phyloP scores from a whole-genome alignment of 495 filamentous ascomycete species.

The Lineolata rhizophorae region DNA sequence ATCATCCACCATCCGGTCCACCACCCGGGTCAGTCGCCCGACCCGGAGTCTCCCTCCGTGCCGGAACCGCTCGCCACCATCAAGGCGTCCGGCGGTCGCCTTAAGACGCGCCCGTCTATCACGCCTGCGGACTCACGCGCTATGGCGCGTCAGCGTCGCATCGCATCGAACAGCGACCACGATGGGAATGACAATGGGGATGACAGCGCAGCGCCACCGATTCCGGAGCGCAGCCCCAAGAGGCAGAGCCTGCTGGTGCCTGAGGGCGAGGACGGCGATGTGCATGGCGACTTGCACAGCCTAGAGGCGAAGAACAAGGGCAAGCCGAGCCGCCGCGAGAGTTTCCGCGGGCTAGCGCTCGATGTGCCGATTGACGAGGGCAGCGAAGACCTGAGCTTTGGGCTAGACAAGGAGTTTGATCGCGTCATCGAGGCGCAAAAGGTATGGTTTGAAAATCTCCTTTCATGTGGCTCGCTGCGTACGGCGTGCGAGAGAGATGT shows the following conservation, averaged over 20 bases:
- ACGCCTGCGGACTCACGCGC: constrained; percentile 65
- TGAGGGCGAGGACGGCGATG: too few species aligned
- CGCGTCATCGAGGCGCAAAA: constrained; percentile 94
- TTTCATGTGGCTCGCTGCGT: constrained; percentile 6
- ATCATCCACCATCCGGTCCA: constrained; percentile 59
- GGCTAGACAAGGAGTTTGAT: constrained; percentile 82
- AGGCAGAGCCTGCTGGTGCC: too few species aligned
- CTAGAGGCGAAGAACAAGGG: constrained; percentile 19
- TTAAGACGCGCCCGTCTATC: constrained; percentile 77
- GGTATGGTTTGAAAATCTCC: constrained; percentile 48
- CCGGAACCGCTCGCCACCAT: constrained; percentile 79
- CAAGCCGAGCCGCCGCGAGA: constrained; percentile 26
- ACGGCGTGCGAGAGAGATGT: too few species aligned
- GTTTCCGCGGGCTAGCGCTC: constrained; percentile 22
- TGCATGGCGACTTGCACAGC: too few species aligned
- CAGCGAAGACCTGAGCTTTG: constrained; percentile 44
- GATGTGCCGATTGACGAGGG: constrained; percentile 41
- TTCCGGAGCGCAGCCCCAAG: constrained; percentile 14
- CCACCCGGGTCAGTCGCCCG: constrained; percentile 11
- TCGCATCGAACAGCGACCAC: constrained; percentile 47
- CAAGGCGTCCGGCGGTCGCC: constrained; percentile 62
- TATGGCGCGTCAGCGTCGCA: constrained; percentile 72
- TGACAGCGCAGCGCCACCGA: constrained; percentile 15
- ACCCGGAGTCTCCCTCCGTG: constrained; percentile 31
- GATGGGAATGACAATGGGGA: too few species aligned